Conservation (phyloP, 352 stramenopile genomes). For the Phytopythium chamaehyphon region DNA sequence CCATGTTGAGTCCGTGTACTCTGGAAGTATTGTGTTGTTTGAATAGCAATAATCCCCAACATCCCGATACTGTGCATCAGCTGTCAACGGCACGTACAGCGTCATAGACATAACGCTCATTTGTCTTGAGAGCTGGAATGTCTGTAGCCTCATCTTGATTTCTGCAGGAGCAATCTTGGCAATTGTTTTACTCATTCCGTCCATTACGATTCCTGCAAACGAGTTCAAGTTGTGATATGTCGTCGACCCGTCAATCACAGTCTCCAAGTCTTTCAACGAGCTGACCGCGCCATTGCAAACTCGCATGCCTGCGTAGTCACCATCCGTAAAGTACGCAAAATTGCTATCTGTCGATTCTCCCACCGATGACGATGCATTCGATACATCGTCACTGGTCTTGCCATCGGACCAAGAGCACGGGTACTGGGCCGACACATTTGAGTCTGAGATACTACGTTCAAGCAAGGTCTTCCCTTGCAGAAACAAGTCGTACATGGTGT, state of each 20-base stretch:
- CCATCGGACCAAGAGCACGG: slow-evolving; percentile 26
- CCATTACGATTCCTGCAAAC: slow-evolving; percentile 15
- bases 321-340: slow-evolving; percentile 14
- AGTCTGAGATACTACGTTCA: slow-evolving; percentile 30
- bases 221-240: slow-evolving; percentile 15
- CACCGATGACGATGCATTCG: neutral
- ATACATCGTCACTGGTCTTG: slow-evolving; percentile 10
- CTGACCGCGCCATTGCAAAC: slow-evolving; percentile 27
- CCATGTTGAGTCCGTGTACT: neutral
- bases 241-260: slow-evolving; percentile 18
- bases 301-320: slow-evolving; percentile 17
- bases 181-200: slow-evolving; percentile 23
- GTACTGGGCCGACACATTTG: slow-evolving; percentile 23
- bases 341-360: neutral
- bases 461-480: slow-evolving; percentile 39
- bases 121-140: slow-evolving; percentile 24
- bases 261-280: slow-evolving; percentile 21
- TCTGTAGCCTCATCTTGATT: slow-evolving; percentile 22
- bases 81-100: slow-evolving; percentile 25
- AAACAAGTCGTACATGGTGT: slow-evolving; percentile 31
- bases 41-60: slow-evolving; percentile 16
- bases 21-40: slow-evolving; percentile 9
- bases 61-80: slow-evolving; percentile 22
- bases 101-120: slow-evolving; percentile 35
- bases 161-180: slow-evolving; percentile 15